A percentile compares a stretch with the other conserved stretches of the same genome.
Conservation (phyloP, 257 asterid species). For the Solanum pimpinellifolium region DNA sequence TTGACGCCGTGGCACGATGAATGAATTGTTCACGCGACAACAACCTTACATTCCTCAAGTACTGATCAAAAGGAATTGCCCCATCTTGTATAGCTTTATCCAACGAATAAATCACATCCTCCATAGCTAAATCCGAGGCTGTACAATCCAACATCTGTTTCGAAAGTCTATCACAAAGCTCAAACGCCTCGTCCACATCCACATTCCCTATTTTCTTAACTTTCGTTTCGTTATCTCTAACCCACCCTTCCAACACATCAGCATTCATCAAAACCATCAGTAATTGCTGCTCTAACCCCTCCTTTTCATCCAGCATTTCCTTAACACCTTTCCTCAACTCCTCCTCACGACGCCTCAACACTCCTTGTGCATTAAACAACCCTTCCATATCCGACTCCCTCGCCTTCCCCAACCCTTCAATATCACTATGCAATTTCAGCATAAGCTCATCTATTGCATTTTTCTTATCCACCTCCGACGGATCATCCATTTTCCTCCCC, state of each 20-base stretch:
- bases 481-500: slow-evolving; percentile 14
- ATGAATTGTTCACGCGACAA: slow-evolving; percentile 77
- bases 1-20: slow-evolving; percentile 71
- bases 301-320: slow-evolving; percentile 87
- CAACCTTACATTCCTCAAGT: slow-evolving; percentile 73
- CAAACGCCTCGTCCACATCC: slow-evolving; percentile 53
- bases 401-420: slow-evolving; percentile 45
- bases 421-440: slow-evolving; percentile 42
- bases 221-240: slow-evolving; percentile 62
- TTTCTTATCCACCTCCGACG: slow-evolving; percentile 49
- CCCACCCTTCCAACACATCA: slow-evolving; percentile 62
- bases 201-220: slow-evolving; percentile 20
- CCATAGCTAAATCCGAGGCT: slow-evolving; percentile 68
- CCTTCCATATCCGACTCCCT: slow-evolving; percentile 83
- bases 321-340: slow-evolving; percentile 48
- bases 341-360: slow-evolving; percentile 49
- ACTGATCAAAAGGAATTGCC: slow-evolving; percentile 74
- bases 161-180: slow-evolving; percentile 54
- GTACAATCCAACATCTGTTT: slow-evolving; percentile 77
- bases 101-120: slow-evolving; percentile 71
- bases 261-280: slow-evolving; percentile 77
- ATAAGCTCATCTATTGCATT: slow-evolving; percentile 54
- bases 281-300: slow-evolving; percentile 80
- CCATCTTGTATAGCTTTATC: slow-evolving; percentile 88
- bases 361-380: slow-evolving; percentile 40